These are phyloP conservation scores for Wickerhamomyces alni DNA, from an alignment of 805 yeast genomes.

Conservation along the genomic window DNA sequence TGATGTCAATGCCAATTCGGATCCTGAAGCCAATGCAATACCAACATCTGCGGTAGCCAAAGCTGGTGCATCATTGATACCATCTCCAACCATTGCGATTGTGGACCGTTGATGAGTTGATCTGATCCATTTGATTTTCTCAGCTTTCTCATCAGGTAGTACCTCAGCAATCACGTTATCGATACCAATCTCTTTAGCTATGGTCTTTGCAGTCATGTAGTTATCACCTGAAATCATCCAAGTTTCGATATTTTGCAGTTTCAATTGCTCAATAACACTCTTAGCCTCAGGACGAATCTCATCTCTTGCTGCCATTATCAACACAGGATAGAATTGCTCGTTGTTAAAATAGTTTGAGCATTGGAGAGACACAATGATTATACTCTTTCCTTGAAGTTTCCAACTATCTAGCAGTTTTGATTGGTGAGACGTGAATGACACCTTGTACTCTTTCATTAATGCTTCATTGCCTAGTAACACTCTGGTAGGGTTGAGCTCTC, in stretches of 20 bases:
- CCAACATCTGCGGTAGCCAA: conserved; percentile 72
- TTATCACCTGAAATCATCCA: conserved; percentile 83
- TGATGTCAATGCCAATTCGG: conserved; percentile 69
- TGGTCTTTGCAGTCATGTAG: conserved; percentile 56
- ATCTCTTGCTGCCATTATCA: conserved; percentile 57
- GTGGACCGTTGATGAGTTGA: conserved; percentile 26
- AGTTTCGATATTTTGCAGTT: conserved; percentile 40
- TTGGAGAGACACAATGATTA: conserved; percentile 46
- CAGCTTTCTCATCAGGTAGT: conserved; percentile 67
- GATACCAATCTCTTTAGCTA: conserved; percentile 60
- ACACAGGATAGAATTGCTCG: conserved; percentile 30
- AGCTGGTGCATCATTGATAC: conserved; percentile 81
- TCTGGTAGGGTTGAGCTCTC: conserved; percentile 25
- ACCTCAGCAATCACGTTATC: conserved; percentile 61
- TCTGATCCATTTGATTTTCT: conserved; percentile 50
- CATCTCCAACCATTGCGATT: conserved; percentile 77
- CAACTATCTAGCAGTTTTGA: conserved; percentile 36
- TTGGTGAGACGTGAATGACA: conserved; percentile 31
- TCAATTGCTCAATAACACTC: conserved; percentile 38
- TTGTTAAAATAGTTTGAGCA: conserved; percentile 25
- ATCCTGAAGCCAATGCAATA: conserved; percentile 68
- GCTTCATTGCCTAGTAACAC: conserved; percentile 58
- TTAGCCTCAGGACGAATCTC: conserved; percentile 52
- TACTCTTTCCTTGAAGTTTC: conserved; percentile 61
- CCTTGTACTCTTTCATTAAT: conserved; percentile 43